Conservation (phyloP, 441 rosid genomes). For the Gossypium gossypioides region DNA sequence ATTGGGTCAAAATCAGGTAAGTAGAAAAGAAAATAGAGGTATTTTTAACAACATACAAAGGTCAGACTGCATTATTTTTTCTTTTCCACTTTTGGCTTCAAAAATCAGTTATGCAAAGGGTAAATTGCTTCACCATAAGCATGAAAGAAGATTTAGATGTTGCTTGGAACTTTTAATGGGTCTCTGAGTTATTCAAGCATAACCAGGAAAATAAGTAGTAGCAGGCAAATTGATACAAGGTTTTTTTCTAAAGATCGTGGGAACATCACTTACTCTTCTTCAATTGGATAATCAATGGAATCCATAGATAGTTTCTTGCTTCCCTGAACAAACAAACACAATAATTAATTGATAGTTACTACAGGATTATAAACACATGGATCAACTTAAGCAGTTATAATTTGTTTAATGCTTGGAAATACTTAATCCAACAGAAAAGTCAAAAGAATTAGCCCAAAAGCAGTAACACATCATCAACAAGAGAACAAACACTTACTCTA, state of each 20-base stretch:
- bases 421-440: neutral
- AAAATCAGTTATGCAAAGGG: neutral
- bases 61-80: neutral
- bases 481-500: constrained; percentile 46
- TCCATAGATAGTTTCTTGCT: constrained; percentile 80
- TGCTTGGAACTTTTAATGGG: neutral
- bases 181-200: neutral
- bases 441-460: constrained; percentile 15
- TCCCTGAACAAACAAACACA: constrained; percentile 39
- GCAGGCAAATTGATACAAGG: constrained; percentile 6
- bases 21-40: constrained; percentile 3
- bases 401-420: neutral
- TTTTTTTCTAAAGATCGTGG: constrained; percentile 15
- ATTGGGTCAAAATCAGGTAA: constrained; percentile 18
- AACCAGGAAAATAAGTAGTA: constrained; percentile 10
- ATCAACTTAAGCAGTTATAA: neutral
- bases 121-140: neutral
- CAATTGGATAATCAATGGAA: constrained; percentile 49
- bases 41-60: neutral
- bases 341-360: neutral
- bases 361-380: neutral
- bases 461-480: neutral
- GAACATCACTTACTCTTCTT: constrained; percentile 63
- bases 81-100: neutral
- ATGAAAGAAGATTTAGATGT: neutral